Conservation (phyloP, 2,329 filamentous ascomycete species). For the Periconia sp. region DNA sequence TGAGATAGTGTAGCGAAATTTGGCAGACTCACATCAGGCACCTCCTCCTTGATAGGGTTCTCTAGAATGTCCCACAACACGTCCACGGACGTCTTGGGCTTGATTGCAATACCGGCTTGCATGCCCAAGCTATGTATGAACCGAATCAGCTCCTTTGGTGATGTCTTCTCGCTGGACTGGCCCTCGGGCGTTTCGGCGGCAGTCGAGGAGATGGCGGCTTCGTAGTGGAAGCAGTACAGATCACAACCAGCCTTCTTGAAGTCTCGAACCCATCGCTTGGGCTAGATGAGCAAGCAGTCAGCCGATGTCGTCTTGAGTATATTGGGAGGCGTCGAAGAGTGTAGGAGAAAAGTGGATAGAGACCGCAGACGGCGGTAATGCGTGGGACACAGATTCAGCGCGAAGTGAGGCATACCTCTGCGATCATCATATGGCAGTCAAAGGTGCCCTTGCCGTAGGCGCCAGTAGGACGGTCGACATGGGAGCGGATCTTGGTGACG, state of each 20-base stretch:
- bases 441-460: constrained; percentile 86
- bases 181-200: constrained; percentile 80
- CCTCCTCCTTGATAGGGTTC: constrained; percentile 71
- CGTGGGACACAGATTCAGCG: constrained; percentile 4
- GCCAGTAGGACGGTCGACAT: constrained; percentile 76
- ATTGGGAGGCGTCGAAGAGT: constrained; percentile 14
- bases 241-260: constrained; percentile 95
- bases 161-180: constrained; percentile 73
- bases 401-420: constrained; percentile 69
- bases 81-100: constrained; percentile 88
- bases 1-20: constrained; percentile 12
- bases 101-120: constrained; percentile 92
- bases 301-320: constrained; percentile 13
- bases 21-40: constrained; percentile 78
- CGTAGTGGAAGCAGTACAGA: constrained; percentile 99
- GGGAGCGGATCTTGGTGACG: constrained; percentile 87
- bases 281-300: constrained; percentile 58
- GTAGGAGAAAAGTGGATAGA: constrained; percentile 8
- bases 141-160: constrained; percentile 80
- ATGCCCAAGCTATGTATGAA: constrained; percentile 91
- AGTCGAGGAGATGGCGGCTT: constrained; percentile 84
- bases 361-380: constrained; percentile 16
- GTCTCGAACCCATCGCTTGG: constrained; percentile 96
- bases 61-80: constrained; percentile 92
- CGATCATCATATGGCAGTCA: constrained; percentile 99